phyloP scores from a whole-genome alignment of 1,139 yeast genomes.

The Saccharomyces hybrid region DNA sequence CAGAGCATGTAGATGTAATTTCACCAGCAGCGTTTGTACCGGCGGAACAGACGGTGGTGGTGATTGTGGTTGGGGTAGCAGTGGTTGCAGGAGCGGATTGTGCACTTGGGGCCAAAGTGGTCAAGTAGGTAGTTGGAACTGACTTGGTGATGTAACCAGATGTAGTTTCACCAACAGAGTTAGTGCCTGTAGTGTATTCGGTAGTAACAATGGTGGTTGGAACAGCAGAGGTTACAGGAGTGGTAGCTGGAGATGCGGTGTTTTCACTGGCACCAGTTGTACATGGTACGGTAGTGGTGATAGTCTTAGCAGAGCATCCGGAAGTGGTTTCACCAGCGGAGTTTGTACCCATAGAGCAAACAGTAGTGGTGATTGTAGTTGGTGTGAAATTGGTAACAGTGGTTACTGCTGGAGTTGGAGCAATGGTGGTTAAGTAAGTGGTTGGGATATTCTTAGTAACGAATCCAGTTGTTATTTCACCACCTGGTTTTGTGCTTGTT shows the following conservation, averaged over 20 bases:
- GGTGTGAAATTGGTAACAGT: background rate
- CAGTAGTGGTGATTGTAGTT: background rate
- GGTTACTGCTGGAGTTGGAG: background rate
- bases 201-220: background rate
- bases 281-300: background rate
- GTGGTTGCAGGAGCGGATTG: background rate
- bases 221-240: background rate
- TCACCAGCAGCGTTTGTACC: background rate
- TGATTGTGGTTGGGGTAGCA: background rate
- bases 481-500: background rate
- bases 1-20: background rate
- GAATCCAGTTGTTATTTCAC: background rate
- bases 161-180: background rate
- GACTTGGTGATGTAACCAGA: background rate
- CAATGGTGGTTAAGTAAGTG: background rate
- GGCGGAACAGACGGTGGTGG: background rate
- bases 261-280: background rate
- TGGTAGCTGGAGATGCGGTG: background rate
- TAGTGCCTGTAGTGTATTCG: background rate
- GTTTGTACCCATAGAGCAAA: background rate
- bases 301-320: background rate
- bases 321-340: background rate
- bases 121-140: background rate
- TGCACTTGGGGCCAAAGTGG: background rate
- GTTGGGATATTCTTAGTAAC: background rate